A percentile compares a stretch with the other conserved stretches of the same genome.
phyloP scores from a whole-genome alignment of 2,329 filamentous ascomycete genomes.

The Celoporthe dispersa region DNA sequence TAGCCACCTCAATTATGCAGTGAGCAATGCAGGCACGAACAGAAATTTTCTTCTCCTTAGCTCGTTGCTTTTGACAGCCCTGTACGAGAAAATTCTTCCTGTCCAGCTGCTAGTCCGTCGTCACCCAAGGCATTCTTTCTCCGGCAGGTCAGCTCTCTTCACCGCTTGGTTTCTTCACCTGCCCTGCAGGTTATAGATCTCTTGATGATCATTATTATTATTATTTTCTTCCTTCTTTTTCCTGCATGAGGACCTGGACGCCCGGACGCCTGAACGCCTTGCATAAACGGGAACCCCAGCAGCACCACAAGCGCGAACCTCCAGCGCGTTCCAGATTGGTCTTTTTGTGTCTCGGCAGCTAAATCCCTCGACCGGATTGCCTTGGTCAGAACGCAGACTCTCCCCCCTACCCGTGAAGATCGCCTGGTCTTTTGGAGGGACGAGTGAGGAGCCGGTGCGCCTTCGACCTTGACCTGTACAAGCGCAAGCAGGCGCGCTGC shows the following conservation, averaged over 20 bases:
- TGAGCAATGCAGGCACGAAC: slow-evolving; percentile 17
- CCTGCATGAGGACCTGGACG: not conserved
- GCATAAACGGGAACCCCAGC: not conserved
- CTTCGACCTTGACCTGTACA: not conserved
- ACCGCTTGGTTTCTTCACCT: slow-evolving; percentile 12
- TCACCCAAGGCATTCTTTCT: not conserved
- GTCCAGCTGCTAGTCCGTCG: not conserved
- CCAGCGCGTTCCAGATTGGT: slow-evolving; percentile 2
- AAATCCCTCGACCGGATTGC: not conserved
- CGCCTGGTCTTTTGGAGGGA: not conserved
- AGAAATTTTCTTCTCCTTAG: not conserved
- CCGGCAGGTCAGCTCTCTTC: slow-evolving; percentile 6
- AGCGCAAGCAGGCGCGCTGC: slow-evolving; percentile 22
- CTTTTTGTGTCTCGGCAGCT: slow-evolving; percentile 8
- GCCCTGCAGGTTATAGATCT: slow-evolving; percentile 11
- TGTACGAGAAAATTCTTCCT: not conserved
- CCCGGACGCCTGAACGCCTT: slow-evolving; percentile 1
- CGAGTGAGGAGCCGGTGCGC: not conserved
- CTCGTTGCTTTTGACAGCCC: not conserved
- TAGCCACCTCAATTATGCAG: not conserved
- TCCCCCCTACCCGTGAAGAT: not conserved
- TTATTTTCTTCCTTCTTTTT: not conserved
- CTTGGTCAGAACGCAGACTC: not conserved
- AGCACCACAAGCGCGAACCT: slow-evolving; percentile 5
- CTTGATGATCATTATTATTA: not conserved